Evolutionary conservation across 1,284 basidiomycete species (phyloP).

Genomic region (Melampsora abietis-canadensis): DNA sequence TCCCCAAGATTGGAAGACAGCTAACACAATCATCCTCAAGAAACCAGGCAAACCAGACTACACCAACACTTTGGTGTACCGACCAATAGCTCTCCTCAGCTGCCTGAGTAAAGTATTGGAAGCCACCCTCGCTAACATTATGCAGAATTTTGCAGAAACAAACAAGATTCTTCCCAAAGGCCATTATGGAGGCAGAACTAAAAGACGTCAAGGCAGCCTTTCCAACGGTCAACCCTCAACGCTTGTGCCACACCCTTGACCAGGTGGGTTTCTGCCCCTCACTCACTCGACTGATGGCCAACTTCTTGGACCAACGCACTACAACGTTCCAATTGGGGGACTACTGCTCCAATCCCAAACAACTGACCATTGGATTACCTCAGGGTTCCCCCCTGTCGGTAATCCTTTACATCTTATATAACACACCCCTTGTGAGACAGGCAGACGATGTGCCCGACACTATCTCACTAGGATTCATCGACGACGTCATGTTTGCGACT

Average conservation of each 20-base stretch:
- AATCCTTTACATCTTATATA: too few species aligned
- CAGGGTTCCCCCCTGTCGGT: too few species aligned
- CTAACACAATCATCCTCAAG: slow-evolving; percentile 6
- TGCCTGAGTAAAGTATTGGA: slow-evolving; percentile 9
- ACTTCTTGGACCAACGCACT: not conserved
- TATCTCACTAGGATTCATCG: too few species aligned
- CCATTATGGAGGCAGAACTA: not conserved
- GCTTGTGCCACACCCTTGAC: not conserved
- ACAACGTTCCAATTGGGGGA: not conserved
- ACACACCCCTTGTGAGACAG: too few species aligned
- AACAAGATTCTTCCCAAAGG: not conserved
- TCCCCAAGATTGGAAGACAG: not conserved
- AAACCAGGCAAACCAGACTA: slow-evolving; percentile 19
- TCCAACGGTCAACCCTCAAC: not conserved
- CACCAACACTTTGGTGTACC: not conserved
- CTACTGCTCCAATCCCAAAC: too few species aligned
- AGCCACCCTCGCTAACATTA: not conserved
- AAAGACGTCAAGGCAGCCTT: not conserved
- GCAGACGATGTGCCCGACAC: too few species aligned
- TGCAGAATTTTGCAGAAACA: not conserved
- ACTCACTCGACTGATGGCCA: not conserved
- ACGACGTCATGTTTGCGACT: too few species aligned
- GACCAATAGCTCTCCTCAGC: slow-evolving; percentile 5
- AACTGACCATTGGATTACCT: too few species aligned
- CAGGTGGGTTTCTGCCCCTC: not conserved